Conservation (phyloP, 2,329 filamentous ascomycete genomes). For the Kalaharituber pfeilii region DNA sequence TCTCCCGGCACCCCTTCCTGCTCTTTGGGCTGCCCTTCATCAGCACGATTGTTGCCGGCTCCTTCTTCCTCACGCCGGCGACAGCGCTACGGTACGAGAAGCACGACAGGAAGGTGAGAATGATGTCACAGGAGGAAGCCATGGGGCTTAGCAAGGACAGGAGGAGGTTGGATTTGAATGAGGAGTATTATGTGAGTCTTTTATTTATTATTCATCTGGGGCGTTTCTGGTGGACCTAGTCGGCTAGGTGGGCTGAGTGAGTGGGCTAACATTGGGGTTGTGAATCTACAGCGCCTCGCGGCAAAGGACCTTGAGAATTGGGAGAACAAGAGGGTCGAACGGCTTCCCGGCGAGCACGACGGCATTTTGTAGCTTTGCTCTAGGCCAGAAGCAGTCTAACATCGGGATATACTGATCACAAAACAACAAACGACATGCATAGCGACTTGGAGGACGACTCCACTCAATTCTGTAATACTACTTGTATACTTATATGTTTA, state of each 20-base stretch:
- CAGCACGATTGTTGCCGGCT: conserved; percentile 71
- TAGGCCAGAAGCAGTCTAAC: no score
- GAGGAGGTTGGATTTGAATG: conserved; percentile 60
- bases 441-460: no score
- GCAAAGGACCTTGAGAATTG: conserved; percentile 87
- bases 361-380: no score
- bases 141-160: conserved; percentile 57
- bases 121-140: conserved; percentile 71
- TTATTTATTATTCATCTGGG: conserved; percentile 5
- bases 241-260: background rate
- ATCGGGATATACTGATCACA: no score
- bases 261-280: background rate
- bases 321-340: conserved; percentile 89
- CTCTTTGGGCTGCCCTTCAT: conserved; percentile 92
- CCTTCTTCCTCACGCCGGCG: conserved; percentile 85
- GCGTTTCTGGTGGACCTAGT: background rate
- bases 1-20: conserved; percentile 68
- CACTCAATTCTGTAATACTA: no score
- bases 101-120: conserved; percentile 74
- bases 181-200: conserved; percentile 64
- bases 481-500: no score
- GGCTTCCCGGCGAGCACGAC: conserved; percentile 77
- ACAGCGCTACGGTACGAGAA: conserved; percentile 87
- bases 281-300: conserved; percentile 45
- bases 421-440: no score